Base-by-base conservation (phyloP, 2,329 filamentous ascomycete genomes). In the Aspergillus pseudoglaucus region DNA sequence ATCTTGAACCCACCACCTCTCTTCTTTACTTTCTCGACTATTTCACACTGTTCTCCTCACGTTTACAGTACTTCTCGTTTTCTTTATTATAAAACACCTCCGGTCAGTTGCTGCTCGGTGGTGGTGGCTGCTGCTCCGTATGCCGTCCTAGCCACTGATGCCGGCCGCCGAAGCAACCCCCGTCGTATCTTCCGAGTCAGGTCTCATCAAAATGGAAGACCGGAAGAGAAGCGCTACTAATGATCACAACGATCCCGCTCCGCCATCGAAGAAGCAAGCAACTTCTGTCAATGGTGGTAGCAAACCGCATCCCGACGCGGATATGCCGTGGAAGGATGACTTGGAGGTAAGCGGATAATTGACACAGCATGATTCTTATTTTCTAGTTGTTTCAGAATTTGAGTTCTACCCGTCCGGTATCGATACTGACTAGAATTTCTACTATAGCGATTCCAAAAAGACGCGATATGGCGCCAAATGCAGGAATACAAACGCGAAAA, bases 381-480 rank as follows among this genome's bases (percentile, higher is more conserved):
- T 5, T 10, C 9, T 30, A 10, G 12, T 30, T 30, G 9, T 30
- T 30, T 30, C 4, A 12, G 10, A 9, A 39, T 14, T 6, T 39
- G 15, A 18, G 10, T 17, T 15, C 15, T n/a, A 42, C 22, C 15
- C 51, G 44, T 44, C 69, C 62, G 59, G 60, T 63, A 61, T 63
- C 65, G 68, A 47, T 52, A 43, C 59, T 65, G 50, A 68, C 48
- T 44, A 52, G 37, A 46, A 47, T 39, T 51, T 51, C 46, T 33
- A 20, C 52, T 68, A 60, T 70, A 94, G 89, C 83, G 86, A 65
- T 93, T 87, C 63, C 87, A 91, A 72, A 98, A 97, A 74, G 93
- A 95, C 75, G 93, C 93, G 55, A 95, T 98, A 66, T 85, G 88
- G 62, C 88, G 94, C 49, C 91, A 96, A 73, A 95, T 98, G 90